Base-by-base conservation (phyloP, 495 filamentous ascomycete genomes). In the Articulospora tetracladia region DNA sequence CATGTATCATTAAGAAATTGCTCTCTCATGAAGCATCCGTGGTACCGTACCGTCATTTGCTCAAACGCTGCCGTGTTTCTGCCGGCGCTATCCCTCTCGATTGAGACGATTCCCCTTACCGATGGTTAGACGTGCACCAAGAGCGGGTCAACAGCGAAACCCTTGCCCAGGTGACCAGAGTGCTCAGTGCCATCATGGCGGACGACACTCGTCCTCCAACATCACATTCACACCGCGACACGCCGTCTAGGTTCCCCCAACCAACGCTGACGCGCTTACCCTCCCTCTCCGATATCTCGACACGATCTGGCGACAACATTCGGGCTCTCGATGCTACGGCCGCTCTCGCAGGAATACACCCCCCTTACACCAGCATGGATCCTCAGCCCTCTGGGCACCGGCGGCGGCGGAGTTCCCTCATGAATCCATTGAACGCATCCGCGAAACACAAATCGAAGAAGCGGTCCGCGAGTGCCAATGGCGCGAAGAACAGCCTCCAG, bases 361-460 rank as follows among this genome's bases (percentile, higher is more conserved):
- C 53, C 1, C 46, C 57, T 30, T 57, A 64, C 58, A 47, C 30
- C 22, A 44, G 58, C 13, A 69, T 66, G 63, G 66, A 62, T 4
- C 49, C 58, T 19, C 39, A 55, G 23, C 24, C 46, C 12, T 63
- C 66, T 13, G 63, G 63, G 8, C 66, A 69, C 26, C 32, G 66
- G 61, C 32, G 66, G 66, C 53, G 66, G 58, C 49, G 63, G 25
- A 68, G 62, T 54, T 66, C 64, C 50, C 23, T 61, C 34, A 63
- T 69, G 57, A 69, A 61, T 39, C 36, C 23, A 3, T 17, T 62
- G 6, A 60, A 67, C 47, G 3, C 34, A 12, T 22, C 46, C 22
- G 20, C 28, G 12, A 48, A 22, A 36, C 50, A 52, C 39, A 67
- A 59, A 34, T 47, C 55, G 36, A 60, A 47, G 44, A 41, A 53